A percentile compares a stretch with the other conserved stretches of the same genome.
Evolutionary conservation across 2,329 filamentous ascomycete genomes (phyloP).

Genomic region (Alternaria sp.): DNA sequence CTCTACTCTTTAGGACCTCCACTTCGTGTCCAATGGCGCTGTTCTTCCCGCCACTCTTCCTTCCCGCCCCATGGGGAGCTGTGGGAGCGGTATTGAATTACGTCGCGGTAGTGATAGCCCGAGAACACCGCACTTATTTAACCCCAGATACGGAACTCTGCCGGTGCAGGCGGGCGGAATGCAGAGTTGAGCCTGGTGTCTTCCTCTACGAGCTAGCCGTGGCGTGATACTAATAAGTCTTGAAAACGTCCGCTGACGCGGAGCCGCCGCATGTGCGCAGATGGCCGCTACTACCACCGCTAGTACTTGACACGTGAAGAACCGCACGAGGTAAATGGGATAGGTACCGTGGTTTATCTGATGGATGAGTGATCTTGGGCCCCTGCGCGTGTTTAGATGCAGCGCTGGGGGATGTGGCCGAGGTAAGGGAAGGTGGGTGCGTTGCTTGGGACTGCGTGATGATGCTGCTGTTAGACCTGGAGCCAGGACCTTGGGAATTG

Average conservation of each 20-base stretch:
- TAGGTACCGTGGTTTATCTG: not conserved
- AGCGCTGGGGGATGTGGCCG: not conserved
- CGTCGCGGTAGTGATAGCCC: constrained; percentile 16
- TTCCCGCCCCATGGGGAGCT: not conserved
- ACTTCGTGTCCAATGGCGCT: not conserved
- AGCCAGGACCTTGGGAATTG: not conserved
- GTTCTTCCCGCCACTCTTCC: not conserved
- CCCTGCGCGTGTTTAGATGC: not conserved
- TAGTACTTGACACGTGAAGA: not conserved
- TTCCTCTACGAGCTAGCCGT: constrained; percentile 4
- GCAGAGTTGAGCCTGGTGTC: constrained; percentile 15
- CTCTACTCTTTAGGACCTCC: not conserved
- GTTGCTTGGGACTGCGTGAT: not conserved
- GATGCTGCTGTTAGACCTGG: not conserved
- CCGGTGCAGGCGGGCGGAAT: constrained; percentile 16
- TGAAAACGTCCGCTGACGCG: not conserved
- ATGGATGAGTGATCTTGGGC: not conserved
- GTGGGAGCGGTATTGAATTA: not conserved
- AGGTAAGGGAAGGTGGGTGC: not conserved
- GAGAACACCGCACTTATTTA: not conserved
- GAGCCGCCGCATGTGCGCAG: not conserved
- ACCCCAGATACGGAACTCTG: not conserved
- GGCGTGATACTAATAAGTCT: not conserved
- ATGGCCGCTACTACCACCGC: not conserved
- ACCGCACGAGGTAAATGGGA: not conserved